phyloP scores from a whole-genome alignment of 257 asterid species.

The Linaria vulgaris region DNA sequence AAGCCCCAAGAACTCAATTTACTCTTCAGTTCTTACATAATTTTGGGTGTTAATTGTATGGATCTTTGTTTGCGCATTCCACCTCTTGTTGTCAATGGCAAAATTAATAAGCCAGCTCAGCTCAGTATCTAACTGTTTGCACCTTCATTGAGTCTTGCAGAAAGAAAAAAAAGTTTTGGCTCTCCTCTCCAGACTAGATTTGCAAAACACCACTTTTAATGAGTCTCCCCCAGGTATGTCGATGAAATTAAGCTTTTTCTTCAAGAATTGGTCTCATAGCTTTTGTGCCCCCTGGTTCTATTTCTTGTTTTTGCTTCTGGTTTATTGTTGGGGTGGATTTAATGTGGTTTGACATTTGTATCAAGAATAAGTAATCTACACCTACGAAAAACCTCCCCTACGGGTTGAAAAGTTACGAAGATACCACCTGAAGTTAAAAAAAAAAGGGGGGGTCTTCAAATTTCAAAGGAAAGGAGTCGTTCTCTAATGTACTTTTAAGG shows the following conservation, averaged over 20 bases:
- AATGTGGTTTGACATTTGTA: too few relatives aligned
- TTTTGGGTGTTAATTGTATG: neutral
- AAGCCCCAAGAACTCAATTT: too few relatives aligned
- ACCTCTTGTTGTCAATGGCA: neutral
- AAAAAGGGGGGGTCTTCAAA: too few relatives aligned
- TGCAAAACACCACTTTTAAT: slow-evolving; percentile 59
- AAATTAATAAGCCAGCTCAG: neutral
- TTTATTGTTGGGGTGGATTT: neutral
- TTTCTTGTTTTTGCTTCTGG: slow-evolving; percentile 3
- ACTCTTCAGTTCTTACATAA: too few relatives aligned
- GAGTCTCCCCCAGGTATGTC: slow-evolving; percentile 71
- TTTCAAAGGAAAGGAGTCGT: too few relatives aligned
- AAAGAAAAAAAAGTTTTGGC: slow-evolving; percentile 81
- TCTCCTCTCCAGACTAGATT: slow-evolving; percentile 85
- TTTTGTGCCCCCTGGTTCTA: neutral
- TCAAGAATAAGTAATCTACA: too few relatives aligned
- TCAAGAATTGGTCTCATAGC: slow-evolving; percentile 1
- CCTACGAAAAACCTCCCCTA: too few relatives aligned
- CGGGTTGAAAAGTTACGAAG: too few relatives aligned
- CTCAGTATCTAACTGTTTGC: slow-evolving; percentile 7
- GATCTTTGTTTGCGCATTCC: neutral
- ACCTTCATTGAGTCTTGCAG: slow-evolving; percentile 42
- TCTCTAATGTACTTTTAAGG: too few relatives aligned
- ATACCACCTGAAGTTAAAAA: too few relatives aligned
- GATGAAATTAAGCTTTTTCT: slow-evolving; percentile 3